Conservation (phyloP, 129 eudicot genomes). For the Glebionis coronaria region DNA sequence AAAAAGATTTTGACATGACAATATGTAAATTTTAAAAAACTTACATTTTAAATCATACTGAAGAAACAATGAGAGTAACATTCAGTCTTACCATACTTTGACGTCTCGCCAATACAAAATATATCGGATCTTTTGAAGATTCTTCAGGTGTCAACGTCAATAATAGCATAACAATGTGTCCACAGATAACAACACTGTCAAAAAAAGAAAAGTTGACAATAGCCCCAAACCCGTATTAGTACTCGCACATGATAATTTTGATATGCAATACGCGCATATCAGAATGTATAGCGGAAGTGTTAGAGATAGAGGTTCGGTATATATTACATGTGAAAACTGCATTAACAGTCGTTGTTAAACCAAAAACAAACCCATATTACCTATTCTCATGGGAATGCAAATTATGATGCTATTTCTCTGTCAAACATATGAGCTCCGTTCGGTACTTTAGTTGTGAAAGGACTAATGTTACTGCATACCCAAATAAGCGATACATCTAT, state of each 20-base stretch:
- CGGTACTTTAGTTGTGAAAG: neutral
- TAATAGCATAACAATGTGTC: neutral
- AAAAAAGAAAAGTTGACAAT: neutral
- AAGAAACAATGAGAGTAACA: no score
- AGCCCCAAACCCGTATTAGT: no score
- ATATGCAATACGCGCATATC: no score
- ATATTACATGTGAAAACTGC: no score
- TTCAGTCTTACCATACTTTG: neutral
- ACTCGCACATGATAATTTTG: no score
- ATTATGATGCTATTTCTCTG: neutral
- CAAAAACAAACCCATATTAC: no score
- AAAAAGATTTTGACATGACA: no score
- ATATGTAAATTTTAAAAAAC: no score
- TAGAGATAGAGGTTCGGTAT: no score
- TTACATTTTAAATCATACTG: no score
- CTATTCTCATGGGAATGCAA: neutral
- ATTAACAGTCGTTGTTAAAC: no score
- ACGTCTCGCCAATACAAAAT: neutral
- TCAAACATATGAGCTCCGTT: neutral
- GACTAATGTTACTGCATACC: neutral
- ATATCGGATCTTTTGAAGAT: neutral
- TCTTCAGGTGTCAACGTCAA: neutral
- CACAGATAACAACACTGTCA: neutral
- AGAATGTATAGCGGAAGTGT: no score
- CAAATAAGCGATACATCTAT: neutral